Evolutionary conservation across 345 rosid species (phyloP), one percentile per base, ranked within the genome.

Genomic region (Viola odorata): DNA sequence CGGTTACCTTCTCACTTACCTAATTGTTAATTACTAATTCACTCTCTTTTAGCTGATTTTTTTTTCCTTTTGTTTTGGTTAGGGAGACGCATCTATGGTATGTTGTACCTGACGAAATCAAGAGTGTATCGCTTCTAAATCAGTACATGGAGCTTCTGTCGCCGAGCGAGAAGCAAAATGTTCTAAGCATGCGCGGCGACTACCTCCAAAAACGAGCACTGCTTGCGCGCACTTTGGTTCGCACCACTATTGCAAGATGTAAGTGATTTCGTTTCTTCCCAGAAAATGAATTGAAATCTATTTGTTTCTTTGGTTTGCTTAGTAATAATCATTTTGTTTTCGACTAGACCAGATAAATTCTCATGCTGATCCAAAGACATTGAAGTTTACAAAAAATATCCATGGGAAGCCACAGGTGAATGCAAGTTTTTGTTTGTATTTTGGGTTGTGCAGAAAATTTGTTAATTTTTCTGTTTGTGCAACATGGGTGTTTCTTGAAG

Each of bases 361-460:
- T 70, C 76, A 55, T 37, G 72, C 65, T 5, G 63, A 84, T 83
- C 92, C 97, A 49, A 63, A 75, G 41, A 76, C 82, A 63, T 76
- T 94, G 78, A 77, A 77, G 77, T 94, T 94, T 72, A 74, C 69
- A 73, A 91, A 79, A 80, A 94, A 86, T 58, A 62, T 67, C 59
- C 78, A 86, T 70, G 99, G 99, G 69, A 94, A 94, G 71, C 99
- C 99, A 63, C 92, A 94, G 96, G 99, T 94, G 36, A 73, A 78
- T 67, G 11, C 13, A 12, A 47, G 5, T 7, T 0, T 0, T 4
- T n/a, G 5, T 47, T n/a, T 6, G 50, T 47, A 47, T 47, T 11
- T 4, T 47, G 12, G 9, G 32, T 23, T 23, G 32, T 23, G 32
- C 32, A 23, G 32, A 23, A 23, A 23, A 23, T 23, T 23, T 23